Conservation (phyloP, 2,329 filamentous ascomycete genomes). For the Teratosphaeriaceae sp. region DNA sequence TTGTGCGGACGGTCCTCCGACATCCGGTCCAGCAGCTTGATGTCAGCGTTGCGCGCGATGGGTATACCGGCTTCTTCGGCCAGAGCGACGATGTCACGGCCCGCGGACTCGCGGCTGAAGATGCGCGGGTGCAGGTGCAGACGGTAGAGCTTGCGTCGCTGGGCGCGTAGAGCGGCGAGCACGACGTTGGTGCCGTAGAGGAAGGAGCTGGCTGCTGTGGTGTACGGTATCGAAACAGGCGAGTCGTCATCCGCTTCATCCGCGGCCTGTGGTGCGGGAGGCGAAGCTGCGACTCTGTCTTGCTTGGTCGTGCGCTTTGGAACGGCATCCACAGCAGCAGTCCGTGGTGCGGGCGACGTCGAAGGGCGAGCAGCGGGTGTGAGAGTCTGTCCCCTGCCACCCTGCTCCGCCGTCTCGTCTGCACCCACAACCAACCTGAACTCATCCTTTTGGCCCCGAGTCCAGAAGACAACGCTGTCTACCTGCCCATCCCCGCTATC, state of each 20-base stretch:
- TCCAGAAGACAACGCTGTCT: neutral
- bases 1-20: constrained; percentile 80
- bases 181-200: constrained; percentile 81
- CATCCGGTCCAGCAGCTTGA: constrained; percentile 63
- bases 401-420: too few relatives aligned
- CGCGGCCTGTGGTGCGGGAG: constrained; percentile 1
- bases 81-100: constrained; percentile 12
- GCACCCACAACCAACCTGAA: too few relatives aligned
- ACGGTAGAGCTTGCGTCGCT: constrained; percentile 69
- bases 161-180: constrained; percentile 65
- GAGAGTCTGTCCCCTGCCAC: too few relatives aligned
- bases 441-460: too few relatives aligned
- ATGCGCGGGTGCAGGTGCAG: constrained; percentile 56
- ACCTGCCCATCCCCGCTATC: neutral
- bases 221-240: constrained; percentile 54
- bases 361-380: too few relatives aligned
- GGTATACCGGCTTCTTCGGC: constrained; percentile 40
- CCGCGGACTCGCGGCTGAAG: neutral
- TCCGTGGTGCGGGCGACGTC: too few relatives aligned
- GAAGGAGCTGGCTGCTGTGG: constrained; percentile 84
- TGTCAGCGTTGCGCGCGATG: constrained; percentile 47
- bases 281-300: neutral
- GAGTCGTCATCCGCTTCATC: constrained; percentile 22
- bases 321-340: too few relatives aligned
- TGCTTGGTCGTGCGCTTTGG: too few relatives aligned